Evolutionary conservation across 441 rosid species (phyloP).

Genomic region (Melastoma candidum): DNA sequence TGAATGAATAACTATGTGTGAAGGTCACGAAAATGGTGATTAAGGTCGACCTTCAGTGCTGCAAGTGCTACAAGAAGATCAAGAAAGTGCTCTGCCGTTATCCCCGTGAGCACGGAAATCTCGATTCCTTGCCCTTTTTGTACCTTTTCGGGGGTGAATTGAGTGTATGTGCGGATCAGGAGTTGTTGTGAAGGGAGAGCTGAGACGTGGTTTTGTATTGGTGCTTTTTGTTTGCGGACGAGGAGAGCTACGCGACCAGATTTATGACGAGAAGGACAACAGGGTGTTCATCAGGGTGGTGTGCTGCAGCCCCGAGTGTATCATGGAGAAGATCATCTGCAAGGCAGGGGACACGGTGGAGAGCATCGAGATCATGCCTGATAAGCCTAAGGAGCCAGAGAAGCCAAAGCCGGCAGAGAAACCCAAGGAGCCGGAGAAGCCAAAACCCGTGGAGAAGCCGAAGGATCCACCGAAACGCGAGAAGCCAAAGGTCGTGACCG

Average conservation of each 20-base stretch:
- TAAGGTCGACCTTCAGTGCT: conserved; percentile 23
- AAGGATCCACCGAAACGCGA: conserved; percentile 5
- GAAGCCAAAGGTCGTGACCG: conserved; percentile 2
- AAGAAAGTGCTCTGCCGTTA: conserved; percentile 59
- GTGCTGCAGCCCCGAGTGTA: conserved; percentile 65
- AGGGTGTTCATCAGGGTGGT: conserved; percentile 51
- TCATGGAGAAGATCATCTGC: conserved; percentile 45
- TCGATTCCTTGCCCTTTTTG: not conserved
- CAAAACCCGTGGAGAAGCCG: not conserved
- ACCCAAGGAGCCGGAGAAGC: conserved; percentile 5
- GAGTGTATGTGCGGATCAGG: not conserved
- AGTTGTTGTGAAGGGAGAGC: conserved; percentile 14
- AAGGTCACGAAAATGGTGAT: too few relatives aligned
- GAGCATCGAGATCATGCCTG: conserved; percentile 37
- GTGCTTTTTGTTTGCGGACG: conserved; percentile 26
- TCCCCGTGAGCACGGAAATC: conserved; percentile 46
- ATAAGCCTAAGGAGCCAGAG: conserved; percentile 9
- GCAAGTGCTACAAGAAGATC: conserved; percentile 53
- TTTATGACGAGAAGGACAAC: conserved; percentile 52
- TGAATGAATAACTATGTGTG: too few relatives aligned
- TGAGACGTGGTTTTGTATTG: conserved; percentile 23
- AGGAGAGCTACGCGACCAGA: conserved; percentile 61
- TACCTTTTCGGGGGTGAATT: not conserved
- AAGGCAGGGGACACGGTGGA: conserved; percentile 45
- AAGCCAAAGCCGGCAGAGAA: conserved; percentile 10